Base-by-base conservation (phyloP, 2,329 filamentous ascomycete genomes). In the Xylariaceae sp. region DNA sequence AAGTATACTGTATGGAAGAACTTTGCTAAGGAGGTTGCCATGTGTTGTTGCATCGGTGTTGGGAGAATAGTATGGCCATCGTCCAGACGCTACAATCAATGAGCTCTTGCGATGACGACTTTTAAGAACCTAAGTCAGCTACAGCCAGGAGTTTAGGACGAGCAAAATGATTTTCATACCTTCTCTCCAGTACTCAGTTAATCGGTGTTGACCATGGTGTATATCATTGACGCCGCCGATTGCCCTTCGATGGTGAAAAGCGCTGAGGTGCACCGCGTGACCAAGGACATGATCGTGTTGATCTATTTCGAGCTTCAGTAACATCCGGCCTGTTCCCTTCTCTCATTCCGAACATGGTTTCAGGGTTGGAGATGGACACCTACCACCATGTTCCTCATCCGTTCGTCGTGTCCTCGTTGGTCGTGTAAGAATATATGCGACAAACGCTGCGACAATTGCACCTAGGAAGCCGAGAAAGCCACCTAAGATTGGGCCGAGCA, bases 401-500 rank as follows among this genome's bases (percentile, higher is more conserved):
- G 37, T 37, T 37, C 34, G 38, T 32, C 20, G 44, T 37, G 41
- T 33, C 40, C 32, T 32, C 6, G 23, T 32, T 14, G 19, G 38
- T 34, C 19, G 38, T 14, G 44, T 12, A 23, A 41, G 37, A 37
- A 41, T 32, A 37, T 29, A 41, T 20, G 44, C 23, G 37, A 45
- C 23, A 23, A 45, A 20, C 33, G 44, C 38, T 37, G 44, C 44
- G 37, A 37, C 44, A 41, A 41, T 33, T 23, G 44, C 44, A 21
- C 44, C 44, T 10, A 45, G 32, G 38, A 45, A 41, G 36, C 44
- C 44, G 16, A 45, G 44, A 22, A 45, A 33, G 37, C 38, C 44
- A 33, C 44, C 44, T 37, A 45, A 12, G 33, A 45, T 37, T 20
- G 44, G 44, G 22, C 44, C 44, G 3, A 45, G 38, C 27, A 45